Base-by-base conservation (phyloP, 139 green algal species). In the Volvox reticuliferus region DNA sequence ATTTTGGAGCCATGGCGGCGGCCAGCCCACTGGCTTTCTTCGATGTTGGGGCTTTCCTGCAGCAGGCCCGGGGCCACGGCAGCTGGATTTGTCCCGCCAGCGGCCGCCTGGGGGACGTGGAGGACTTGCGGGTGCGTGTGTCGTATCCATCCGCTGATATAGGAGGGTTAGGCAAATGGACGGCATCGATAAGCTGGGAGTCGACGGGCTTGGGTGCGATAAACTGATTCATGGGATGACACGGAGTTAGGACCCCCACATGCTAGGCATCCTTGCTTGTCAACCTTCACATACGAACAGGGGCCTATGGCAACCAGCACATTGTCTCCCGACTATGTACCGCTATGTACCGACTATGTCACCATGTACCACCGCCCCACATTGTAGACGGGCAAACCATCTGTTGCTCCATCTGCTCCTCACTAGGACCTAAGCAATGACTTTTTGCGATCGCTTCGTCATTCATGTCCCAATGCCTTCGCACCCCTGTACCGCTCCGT, bases 91-190 rank as follows among this genome's bases (percentile, higher is more conserved):
- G 85, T 32, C 85, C 85, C 28, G 85, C 69, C 37, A 89, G 65
- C 28, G 85, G 85, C 28, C 50, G 20, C 0, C 69, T 82, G 69
- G 85, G 85, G 22, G 55, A 62, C 18, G 18, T 73, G n/a, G 5
- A 61, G 28, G 85, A 89, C 85, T 26, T 89, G 44, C 69, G 85
- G 85, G 85, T 89, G 83, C 32, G 82, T 50, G 65, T 2, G 80
- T 82, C 30, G 68, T 69, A 17, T 19, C 36, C 78, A 44, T 21
- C 18, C 55, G 30, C 12, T 19, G 76, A 30, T 82, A 30, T 30
- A 73, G 65, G 21, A 24, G 65, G 16, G 9, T 16, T 2, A 12
- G 2, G 65, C 24, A 28, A 73, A 30, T 24, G 12, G 21, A 16
- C 21, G 12, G 21, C 2, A 28, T 12, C 65, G 62, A 73, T 73